Conservation (phyloP, 2,329 filamentous ascomycete species). For the Penicillium capsulatum region DNA sequence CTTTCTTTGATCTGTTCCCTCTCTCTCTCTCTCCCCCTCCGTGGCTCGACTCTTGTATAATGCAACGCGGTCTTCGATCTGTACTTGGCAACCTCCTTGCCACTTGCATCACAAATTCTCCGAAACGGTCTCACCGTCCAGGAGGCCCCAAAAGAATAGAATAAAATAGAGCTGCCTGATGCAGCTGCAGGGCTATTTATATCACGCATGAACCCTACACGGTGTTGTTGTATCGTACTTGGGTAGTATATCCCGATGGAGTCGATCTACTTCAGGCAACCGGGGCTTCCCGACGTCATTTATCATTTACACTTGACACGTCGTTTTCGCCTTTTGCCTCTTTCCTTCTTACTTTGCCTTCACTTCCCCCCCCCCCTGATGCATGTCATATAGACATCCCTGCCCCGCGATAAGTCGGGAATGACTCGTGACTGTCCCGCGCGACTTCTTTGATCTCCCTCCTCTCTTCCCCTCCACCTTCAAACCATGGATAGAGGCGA, state of each 20-base stretch:
- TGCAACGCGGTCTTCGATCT: not conserved
- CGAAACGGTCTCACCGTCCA: slow-evolving; percentile 9
- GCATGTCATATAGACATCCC: slow-evolving; percentile 1
- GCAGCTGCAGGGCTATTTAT: slow-evolving; percentile 15
- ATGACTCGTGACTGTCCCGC: slow-evolving; percentile 22
- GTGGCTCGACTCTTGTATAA: not conserved
- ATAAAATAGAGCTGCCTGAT: slow-evolving; percentile 16
- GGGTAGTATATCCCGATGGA: too few species aligned
- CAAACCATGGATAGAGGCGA: slow-evolving; percentile 46
- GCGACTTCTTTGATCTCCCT: slow-evolving; percentile 12
- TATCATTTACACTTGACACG: not conserved
- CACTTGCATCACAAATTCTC: slow-evolving; percentile 17
- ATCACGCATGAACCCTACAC: slow-evolving; percentile 6
- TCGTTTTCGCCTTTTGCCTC: slow-evolving; percentile 1
- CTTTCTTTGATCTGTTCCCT: too few species aligned
- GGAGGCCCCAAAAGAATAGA: too few species aligned
- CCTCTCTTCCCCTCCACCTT: not conserved
- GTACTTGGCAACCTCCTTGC: slow-evolving; percentile 10
- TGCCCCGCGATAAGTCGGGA: slow-evolving; percentile 23
- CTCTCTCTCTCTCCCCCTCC: slow-evolving; percentile 1
- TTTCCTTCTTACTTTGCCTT: not conserved
- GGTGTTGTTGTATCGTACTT: slow-evolving; percentile 6
- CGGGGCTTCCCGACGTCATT: slow-evolving; percentile 9
- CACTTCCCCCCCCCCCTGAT: not conserved
- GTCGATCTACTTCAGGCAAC: slow-evolving; percentile 2